These are phyloP conservation scores for Alternaria consortialis DNA, from an alignment of 2,329 filamentous ascomycete species.

Conservation along the genomic window DNA sequence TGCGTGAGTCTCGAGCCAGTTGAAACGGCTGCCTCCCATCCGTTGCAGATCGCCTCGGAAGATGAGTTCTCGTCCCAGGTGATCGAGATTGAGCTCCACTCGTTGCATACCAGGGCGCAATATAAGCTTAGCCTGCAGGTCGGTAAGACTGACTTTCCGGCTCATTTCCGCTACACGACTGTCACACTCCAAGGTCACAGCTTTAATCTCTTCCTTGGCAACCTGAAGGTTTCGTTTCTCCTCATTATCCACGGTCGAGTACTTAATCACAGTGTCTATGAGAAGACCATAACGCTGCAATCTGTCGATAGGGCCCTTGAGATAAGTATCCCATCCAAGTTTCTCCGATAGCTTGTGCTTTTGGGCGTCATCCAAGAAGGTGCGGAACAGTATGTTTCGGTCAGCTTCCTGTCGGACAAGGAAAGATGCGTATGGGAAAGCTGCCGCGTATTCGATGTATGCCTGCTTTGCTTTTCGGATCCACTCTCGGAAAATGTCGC, in stretches of 20 bases:
- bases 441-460: constrained; percentile 91
- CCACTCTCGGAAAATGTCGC: constrained; percentile 98
- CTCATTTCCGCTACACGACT: constrained; percentile 90
- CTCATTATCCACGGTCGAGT: constrained; percentile 83
- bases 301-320: constrained; percentile 92
- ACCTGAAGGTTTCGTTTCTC: constrained; percentile 85
- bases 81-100: constrained; percentile 87
- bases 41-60: constrained; percentile 88
- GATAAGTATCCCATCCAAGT: constrained; percentile 91
- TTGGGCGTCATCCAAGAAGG: constrained; percentile 83
- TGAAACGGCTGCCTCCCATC: constrained; percentile 86
- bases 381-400: constrained; percentile 83
- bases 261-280: constrained; percentile 82
- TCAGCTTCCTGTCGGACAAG: constrained; percentile 84
- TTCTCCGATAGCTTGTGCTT: constrained; percentile 81
- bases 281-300: constrained; percentile 90
- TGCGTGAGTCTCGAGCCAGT: constrained; percentile 92
- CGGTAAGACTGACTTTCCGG: constrained; percentile 87
- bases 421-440: constrained; percentile 84
- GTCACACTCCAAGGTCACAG: constrained; percentile 90
- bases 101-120: constrained; percentile 85
- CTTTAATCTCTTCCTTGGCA: constrained; percentile 90
- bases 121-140: constrained; percentile 83
- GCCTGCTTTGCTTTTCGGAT: constrained; percentile 89
- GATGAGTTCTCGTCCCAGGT: constrained; percentile 90